These are phyloP conservation scores for Aureobasidium sp. DNA, from an alignment of 2,329 filamentous ascomycete genomes.

Conservation along the genomic window DNA sequence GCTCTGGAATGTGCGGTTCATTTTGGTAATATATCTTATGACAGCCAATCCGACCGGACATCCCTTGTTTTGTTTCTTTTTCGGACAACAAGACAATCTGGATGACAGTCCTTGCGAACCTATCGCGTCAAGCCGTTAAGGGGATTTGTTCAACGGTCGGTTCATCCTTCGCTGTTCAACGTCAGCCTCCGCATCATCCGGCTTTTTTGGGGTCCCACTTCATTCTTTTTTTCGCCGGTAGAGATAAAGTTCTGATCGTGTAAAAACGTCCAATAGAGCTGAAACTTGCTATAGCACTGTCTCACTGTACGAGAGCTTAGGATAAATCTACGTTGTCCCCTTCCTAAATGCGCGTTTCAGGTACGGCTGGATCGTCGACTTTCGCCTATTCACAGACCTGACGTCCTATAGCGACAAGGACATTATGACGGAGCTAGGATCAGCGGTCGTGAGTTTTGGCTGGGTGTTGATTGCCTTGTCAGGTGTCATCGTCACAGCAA, in stretches of 20 bases:
- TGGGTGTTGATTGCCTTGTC: conserved; percentile 6
- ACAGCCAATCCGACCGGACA: no score
- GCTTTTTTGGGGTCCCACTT: not conserved
- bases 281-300: not conserved
- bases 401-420: not conserved
- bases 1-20: no score
- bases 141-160: not conserved
- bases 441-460: not conserved
- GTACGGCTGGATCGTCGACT: not conserved
- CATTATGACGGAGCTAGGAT: not conserved
- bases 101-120: not conserved
- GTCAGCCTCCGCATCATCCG: not conserved
- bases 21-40: no score
- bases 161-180: not conserved
- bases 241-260: not conserved
- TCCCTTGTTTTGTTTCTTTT: no score
- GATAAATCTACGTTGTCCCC: not conserved
- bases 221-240: not conserved
- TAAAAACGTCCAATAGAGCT: not conserved
- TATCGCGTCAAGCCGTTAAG: not conserved
- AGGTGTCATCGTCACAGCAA: not conserved
- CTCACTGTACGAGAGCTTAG: not conserved
- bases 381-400: not conserved
- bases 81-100: not conserved
- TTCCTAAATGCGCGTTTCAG: no score